Base-by-base conservation (phyloP, 2,329 filamentous ascomycete species). In the Aspergillus quadrilineatus region DNA sequence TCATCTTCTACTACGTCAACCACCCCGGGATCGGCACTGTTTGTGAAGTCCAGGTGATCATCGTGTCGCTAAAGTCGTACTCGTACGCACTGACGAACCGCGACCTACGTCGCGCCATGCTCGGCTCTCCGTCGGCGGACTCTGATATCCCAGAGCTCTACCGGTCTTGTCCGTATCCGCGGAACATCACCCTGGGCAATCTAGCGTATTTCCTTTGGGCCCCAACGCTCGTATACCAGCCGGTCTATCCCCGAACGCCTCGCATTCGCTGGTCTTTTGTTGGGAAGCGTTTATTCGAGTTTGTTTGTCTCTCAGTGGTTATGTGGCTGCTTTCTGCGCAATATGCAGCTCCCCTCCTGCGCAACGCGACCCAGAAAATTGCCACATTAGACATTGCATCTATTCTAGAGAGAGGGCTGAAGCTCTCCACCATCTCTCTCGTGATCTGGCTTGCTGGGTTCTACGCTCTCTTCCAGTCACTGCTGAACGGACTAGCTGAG, bases 361-460 rank as follows among this genome's bases (percentile, higher is more conserved):
- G 85, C 58, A 99, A 99, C 77, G 96, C 91, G 7, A 82, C 97
- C 6, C 87, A 91, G 66, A 94, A 92, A 72, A 90, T 99, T 63
- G 86, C 88, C 8, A 85, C 85, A 4, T 80, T 97, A 17, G 88
- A 97, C 67, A 72, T 96, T 44, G 79, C 88, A 10, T 89, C 89
- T 39, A 96, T 97, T 50, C 73, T 92, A 30, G 94, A 99, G 76
- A 86, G 94, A 14, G 80, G 97, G 26, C 87, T 99, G 80, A 99
- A 99, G 75, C 82, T 99, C 22, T 95, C 90, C 7, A 97, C 94
- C 15, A 96, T 99, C 60, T 95, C 90, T 15, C 83, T 97, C 30
- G 88, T 97, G 61, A 96, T 97, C 71, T 99, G 94, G 94, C 87
- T 99, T 0, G 92, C 92, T 1, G 93, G 94, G 5, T 99, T 99